phyloP scores from a whole-genome alignment of 108 stramenopile species.

The Cyclotella kingstonii region DNA sequence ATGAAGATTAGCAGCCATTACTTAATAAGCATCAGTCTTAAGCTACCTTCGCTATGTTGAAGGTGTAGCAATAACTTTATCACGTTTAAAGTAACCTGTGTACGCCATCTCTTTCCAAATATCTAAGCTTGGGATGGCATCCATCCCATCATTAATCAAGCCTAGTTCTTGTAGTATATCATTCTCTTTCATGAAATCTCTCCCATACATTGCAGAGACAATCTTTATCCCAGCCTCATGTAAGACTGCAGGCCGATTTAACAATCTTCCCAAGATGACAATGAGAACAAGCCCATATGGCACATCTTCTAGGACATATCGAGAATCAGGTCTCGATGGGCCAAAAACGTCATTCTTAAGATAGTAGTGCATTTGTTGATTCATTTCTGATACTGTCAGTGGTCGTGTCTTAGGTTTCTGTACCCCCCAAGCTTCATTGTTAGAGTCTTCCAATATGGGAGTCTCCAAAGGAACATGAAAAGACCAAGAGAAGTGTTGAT shows the following conservation, averaged over 20 bases:
- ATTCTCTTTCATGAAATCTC: constrained; percentile 62
- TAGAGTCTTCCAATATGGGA: constrained; percentile 3
- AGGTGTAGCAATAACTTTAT: no score
- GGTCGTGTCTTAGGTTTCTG: constrained; percentile 17
- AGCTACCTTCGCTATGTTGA: constrained; percentile 9
- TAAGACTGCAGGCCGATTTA: constrained; percentile 49
- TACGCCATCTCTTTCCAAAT: constrained; percentile 43
- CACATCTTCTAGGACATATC: constrained; percentile 71
- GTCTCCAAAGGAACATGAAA: constrained; percentile 61
- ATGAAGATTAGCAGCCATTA: constrained; percentile 21
- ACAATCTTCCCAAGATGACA: constrained; percentile 49
- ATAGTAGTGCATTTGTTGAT: constrained; percentile 57
- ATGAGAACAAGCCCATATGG: constrained; percentile 60
- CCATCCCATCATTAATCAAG: constrained; percentile 10
- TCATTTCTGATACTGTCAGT: constrained; percentile 65
- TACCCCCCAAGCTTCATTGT: background rate
- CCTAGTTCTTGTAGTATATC: constrained; percentile 54
- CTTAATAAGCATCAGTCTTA: background rate
- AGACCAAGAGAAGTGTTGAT: constrained; percentile 59
- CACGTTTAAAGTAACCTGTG: constrained; percentile 21
- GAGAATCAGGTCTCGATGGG: constrained; percentile 43
- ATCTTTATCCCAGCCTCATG: constrained; percentile 62
- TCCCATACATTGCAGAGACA: constrained; percentile 63
- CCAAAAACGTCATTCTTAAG: constrained; percentile 63
- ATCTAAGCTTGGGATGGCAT: constrained; percentile 7